Percentiles rank a stretch among this genome's conserved stretches.
Conservation (phyloP, 768 basidiomycete species). For the Inosperma sp. region DNA sequence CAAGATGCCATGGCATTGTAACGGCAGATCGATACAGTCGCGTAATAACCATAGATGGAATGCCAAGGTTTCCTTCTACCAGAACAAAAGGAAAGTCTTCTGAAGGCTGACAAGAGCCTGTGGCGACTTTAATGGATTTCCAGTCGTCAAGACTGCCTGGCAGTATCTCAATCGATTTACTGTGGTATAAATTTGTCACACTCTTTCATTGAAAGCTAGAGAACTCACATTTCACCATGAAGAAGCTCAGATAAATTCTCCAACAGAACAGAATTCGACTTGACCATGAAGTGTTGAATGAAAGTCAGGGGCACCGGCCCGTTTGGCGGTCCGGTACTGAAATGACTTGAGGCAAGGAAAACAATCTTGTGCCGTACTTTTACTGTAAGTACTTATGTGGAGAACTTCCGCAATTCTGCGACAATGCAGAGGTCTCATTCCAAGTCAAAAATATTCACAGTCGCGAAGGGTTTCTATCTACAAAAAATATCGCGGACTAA, state of each 20-base stretch:
- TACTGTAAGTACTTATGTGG: too few species aligned
- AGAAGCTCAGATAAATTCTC: slow-evolving; percentile 24
- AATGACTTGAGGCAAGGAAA: too few species aligned
- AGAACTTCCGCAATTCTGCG: not conserved
- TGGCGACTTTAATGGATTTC: slow-evolving; percentile 23
- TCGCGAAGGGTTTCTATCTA: slow-evolving; percentile 4
- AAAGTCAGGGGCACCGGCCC: too few species aligned
- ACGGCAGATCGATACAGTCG: slow-evolving; percentile 46
- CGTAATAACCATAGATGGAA: slow-evolving; percentile 56
- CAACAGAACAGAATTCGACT: not conserved
- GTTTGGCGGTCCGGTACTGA: too few species aligned
- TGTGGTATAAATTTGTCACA: too few species aligned
- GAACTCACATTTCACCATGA: slow-evolving; percentile 25
- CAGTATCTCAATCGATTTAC: slow-evolving; percentile 55
- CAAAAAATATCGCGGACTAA: slow-evolving; percentile 9
- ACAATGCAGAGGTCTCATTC: not conserved
- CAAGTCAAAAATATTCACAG: not conserved
- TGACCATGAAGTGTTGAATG: too few species aligned
- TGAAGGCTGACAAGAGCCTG: slow-evolving; percentile 21
- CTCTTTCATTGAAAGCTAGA: not conserved
- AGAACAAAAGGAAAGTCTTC: slow-evolving; percentile 49
- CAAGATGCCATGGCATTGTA: slow-evolving; percentile 16
- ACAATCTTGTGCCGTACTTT: too few species aligned
- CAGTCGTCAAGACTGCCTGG: slow-evolving; percentile 53
- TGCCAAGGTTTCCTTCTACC: slow-evolving; percentile 55